phyloP scores from a whole-genome alignment of 2,329 filamentous ascomycete genomes.

The Ophiognomonia clavigignenti-juglandacearum region DNA sequence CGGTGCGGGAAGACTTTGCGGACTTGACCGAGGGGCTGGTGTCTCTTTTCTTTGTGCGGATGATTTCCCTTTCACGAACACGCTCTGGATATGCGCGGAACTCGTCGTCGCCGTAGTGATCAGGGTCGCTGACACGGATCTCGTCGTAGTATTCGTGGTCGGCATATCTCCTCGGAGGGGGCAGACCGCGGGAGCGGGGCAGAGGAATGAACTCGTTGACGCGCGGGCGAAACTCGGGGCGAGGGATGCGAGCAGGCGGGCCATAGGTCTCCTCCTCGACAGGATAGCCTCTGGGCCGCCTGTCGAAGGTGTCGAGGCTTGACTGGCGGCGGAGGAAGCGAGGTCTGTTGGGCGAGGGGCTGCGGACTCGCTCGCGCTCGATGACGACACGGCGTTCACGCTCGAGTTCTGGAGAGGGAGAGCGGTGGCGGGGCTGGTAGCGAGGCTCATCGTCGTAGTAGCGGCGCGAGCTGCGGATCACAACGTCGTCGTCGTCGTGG shows the following conservation, averaged over 20 bases:
- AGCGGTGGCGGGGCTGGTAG: conserved; percentile 25
- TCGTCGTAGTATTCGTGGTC: conserved; percentile 60
- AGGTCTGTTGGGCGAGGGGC: conserved; percentile 55
- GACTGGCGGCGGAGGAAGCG: conserved; percentile 74
- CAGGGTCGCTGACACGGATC: conserved; percentile 62
- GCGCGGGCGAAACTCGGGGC: conserved; percentile 41
- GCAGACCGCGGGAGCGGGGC: conserved; percentile 57
- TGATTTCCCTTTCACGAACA: conserved; percentile 57
- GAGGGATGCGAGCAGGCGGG: conserved; percentile 42
- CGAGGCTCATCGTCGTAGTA: conserved; percentile 51
- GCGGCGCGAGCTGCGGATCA: conserved; percentile 43
- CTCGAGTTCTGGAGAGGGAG: conserved; percentile 40
- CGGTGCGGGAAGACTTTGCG: conserved; percentile 32
- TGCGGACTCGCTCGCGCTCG: conserved; percentile 46
- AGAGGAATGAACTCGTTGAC: conserved; percentile 62
- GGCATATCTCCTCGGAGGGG: conserved; percentile 52
- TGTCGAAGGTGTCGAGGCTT: conserved; percentile 85
- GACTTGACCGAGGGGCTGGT: conserved; percentile 36
- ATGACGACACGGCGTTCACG: conserved; percentile 53
- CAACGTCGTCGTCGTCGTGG: conserved; percentile 43
- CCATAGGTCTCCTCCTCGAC: conserved; percentile 57
- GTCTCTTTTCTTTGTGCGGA: conserved; percentile 41
- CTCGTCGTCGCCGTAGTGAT: conserved; percentile 67
- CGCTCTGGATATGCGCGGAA: conserved; percentile 58
- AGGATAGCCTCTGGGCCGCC: conserved; percentile 54